These are phyloP conservation scores for Coffea eugenioides DNA, from an alignment of 257 asterid genomes.

Conservation along the genomic window DNA sequence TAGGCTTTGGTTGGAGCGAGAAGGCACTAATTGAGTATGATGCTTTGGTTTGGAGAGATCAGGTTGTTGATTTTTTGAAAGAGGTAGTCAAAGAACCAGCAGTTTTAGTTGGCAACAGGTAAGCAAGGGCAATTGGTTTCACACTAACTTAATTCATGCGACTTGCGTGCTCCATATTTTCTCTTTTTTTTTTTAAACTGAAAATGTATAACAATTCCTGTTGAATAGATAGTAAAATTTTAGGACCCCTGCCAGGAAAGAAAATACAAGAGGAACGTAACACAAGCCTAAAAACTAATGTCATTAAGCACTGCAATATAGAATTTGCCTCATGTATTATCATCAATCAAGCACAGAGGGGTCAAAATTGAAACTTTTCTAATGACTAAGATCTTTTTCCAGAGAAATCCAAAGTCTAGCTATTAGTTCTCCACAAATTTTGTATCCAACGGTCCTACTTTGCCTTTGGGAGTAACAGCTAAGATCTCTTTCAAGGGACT, in stretches of 20 bases:
- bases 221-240: background rate
- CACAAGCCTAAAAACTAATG: background rate
- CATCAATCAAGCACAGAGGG: background rate
- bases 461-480: too few relatives aligned
- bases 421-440: background rate
- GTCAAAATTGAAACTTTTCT: background rate
- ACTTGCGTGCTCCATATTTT: background rate
- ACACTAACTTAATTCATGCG: background rate
- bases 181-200: too few relatives aligned
- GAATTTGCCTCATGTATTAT: background rate
- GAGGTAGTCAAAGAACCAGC: constrained; percentile 85
- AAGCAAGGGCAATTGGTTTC: background rate
- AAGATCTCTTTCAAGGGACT: too few relatives aligned
- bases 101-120: constrained; percentile 94
- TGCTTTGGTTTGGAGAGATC: constrained; percentile 90
- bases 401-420: background rate
- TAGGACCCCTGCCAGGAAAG: background rate
- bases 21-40: constrained; percentile 90
- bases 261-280: background rate
- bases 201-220: background rate
- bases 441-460: too few relatives aligned
- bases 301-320: background rate
- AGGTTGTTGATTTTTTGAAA: constrained; percentile 80
- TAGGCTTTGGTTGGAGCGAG: constrained; percentile 99
- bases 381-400: background rate